Conservation (phyloP, 78 protist species). For the Dictyostelium capitatum region DNA sequence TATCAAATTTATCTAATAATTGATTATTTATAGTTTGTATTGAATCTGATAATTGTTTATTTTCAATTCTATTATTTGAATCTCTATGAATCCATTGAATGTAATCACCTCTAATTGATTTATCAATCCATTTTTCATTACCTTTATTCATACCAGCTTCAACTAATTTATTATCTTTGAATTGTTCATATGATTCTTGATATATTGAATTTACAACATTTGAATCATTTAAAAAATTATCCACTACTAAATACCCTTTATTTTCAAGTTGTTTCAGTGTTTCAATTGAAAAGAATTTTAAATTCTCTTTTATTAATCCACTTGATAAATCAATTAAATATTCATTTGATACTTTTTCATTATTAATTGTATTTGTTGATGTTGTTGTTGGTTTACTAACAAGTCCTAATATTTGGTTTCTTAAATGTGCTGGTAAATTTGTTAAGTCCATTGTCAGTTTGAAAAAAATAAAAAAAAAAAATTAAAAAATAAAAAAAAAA, state of each 20-base stretch:
- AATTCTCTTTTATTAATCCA: background rate
- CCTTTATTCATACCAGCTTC: constrained; percentile 55
- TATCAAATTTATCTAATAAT: constrained; percentile 22
- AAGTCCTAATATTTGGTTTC: constrained; percentile 8
- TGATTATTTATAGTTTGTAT: constrained; percentile 27
- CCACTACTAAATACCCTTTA: constrained; percentile 41
- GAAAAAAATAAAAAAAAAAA: background rate
- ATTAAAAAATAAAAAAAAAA: background rate
- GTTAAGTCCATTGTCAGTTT: background rate
- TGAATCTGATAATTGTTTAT: background rate
- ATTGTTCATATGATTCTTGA: constrained; percentile 24
- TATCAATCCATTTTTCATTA: constrained; percentile 57
- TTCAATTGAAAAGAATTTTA: background rate
- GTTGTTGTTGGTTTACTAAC: background rate
- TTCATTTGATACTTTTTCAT: constrained; percentile 2
- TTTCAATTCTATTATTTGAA: constrained; percentile 20
- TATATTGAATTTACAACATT: background rate
- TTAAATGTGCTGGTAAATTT: constrained; percentile 31
- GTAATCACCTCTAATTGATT: constrained; percentile 40
- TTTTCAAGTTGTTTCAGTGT: background rate
- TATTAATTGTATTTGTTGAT: background rate
- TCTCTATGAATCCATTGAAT: constrained; percentile 63
- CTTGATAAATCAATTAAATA: background rate
- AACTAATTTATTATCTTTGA: constrained; percentile 1
- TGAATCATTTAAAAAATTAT: constrained; percentile 25